phyloP scores from a whole-genome alignment of 495 filamentous ascomycete species.

The Penicillium salamii region DNA sequence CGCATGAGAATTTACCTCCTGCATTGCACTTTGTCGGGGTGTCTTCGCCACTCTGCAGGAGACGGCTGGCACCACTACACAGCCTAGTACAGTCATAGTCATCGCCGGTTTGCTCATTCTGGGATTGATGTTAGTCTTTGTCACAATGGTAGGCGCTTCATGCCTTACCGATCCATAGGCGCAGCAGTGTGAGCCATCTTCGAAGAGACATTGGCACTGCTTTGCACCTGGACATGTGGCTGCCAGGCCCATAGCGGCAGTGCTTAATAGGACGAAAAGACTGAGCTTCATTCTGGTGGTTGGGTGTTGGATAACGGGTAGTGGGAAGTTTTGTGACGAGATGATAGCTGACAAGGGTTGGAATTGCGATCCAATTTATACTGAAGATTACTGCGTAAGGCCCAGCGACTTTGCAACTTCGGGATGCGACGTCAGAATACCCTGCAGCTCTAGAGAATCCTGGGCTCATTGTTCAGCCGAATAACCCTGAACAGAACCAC shows the following conservation, averaged over 20 bases:
- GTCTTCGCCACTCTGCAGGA: neutral
- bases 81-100: neutral
- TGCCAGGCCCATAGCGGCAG: neutral
- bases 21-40: neutral
- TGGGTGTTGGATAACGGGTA: no score
- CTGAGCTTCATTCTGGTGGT: neutral
- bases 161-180: neutral
- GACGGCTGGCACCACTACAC: neutral
- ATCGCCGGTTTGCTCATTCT: neutral
- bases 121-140: neutral
- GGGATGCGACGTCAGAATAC: no score
- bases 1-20: neutral
- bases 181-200: neutral
- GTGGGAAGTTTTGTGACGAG: no score
- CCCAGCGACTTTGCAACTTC: no score
- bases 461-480: no score
- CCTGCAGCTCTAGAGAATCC: no score
- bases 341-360: no score
- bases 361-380: no score
- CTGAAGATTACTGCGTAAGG: no score
- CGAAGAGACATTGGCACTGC: neutral
- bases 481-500: no score
- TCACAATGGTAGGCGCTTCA: neutral
- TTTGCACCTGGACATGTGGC: neutral
- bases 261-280: neutral